Percentiles rank a stretch among this genome's conserved stretches.
phyloP scores from a whole-genome alignment of 75 land plant genomes.

The Larix kaempferi region DNA sequence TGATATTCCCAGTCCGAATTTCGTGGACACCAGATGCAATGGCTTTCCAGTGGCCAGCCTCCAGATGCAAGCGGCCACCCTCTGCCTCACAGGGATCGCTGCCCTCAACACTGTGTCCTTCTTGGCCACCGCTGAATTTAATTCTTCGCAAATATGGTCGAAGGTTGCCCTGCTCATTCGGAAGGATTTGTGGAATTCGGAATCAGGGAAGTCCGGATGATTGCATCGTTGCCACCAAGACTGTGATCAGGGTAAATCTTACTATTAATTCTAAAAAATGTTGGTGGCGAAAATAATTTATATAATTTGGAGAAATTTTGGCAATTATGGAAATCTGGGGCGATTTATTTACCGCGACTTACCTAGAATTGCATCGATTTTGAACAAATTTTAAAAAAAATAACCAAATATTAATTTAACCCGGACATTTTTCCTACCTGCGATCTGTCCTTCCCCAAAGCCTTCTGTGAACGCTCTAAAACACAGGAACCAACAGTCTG shows the following conservation, averaged over 20 bases:
- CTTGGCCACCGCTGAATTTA: conserved; percentile 66
- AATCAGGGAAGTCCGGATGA: conserved; percentile 77
- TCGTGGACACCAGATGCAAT: conserved; percentile 77
- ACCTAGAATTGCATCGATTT: no score
- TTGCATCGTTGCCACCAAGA: conserved; percentile 87
- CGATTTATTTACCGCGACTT: no score
- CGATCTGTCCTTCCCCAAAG: conserved; percentile 87
- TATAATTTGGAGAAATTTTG: no score
- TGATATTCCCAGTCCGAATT: conserved; percentile 93
- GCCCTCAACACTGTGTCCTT: conserved; percentile 82
- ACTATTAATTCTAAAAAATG: no score
- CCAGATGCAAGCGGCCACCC: conserved; percentile 98
- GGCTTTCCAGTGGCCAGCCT: conserved; percentile 97
- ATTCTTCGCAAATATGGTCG: conserved; percentile 79
- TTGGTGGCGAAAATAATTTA: no score
- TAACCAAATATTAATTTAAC: conserved; percentile 2
- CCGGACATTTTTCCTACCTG: conserved; percentile 5
- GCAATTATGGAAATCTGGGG: no score
- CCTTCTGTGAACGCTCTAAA: conserved; percentile 44
- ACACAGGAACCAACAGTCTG: no score
- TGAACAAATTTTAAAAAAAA: no score
- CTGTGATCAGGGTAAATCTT: neutral
- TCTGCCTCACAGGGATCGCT: conserved; percentile 83
- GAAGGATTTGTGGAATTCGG: conserved; percentile 73
- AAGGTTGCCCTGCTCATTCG: conserved; percentile 83